These are phyloP conservation scores for Saksenaea vasiformis DNA, from an alignment of 371 early-diverging fungal species.

Conservation along the genomic window DNA sequence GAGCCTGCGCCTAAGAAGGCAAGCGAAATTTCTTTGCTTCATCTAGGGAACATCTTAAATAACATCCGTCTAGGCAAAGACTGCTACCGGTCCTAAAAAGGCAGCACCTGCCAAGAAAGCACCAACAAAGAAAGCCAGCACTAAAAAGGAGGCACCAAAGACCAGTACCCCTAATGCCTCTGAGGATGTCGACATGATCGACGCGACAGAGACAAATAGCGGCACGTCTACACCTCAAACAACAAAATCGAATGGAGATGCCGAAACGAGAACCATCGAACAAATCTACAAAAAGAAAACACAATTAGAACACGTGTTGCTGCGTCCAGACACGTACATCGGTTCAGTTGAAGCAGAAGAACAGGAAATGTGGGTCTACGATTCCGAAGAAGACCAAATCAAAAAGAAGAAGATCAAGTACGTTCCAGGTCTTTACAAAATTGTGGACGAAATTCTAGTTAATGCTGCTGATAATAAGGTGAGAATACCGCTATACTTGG, in stretches of 20 bases:
- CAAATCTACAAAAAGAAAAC: conserved; percentile 99
- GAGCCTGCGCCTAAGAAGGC: conserved; percentile 1
- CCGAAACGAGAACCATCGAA: conserved; percentile 69
- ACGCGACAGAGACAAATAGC: neutral
- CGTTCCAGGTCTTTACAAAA: conserved; percentile 99
- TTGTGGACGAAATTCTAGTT: conserved; percentile 99
- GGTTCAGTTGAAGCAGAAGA: conserved; percentile 93
- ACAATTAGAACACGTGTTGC: conserved; percentile 98
- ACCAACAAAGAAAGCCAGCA: conserved; percentile 7
- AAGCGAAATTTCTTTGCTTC: neutral
- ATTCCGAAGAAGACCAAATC: conserved; percentile 67
- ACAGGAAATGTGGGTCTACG: conserved; percentile 89
- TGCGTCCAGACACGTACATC: conserved; percentile 99
- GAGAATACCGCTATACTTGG: conserved; percentile 4
- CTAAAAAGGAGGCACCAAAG: conserved; percentile 9
- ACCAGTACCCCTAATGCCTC: neutral
- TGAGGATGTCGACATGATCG: conserved; percentile 10
- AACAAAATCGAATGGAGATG: conserved; percentile 9
- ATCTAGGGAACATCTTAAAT: neutral
- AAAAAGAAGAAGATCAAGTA: conserved; percentile 74
- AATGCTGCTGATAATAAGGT: conserved; percentile 97
- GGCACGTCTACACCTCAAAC: conserved; percentile 5
- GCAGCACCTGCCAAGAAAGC: conserved; percentile 12
- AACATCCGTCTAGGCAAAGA: neutral
- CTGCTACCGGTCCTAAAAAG: neutral